These are phyloP conservation scores for Aspergillus pseudonomiae DNA, from an alignment of 2,329 filamentous ascomycete genomes.

Conservation along the genomic window DNA sequence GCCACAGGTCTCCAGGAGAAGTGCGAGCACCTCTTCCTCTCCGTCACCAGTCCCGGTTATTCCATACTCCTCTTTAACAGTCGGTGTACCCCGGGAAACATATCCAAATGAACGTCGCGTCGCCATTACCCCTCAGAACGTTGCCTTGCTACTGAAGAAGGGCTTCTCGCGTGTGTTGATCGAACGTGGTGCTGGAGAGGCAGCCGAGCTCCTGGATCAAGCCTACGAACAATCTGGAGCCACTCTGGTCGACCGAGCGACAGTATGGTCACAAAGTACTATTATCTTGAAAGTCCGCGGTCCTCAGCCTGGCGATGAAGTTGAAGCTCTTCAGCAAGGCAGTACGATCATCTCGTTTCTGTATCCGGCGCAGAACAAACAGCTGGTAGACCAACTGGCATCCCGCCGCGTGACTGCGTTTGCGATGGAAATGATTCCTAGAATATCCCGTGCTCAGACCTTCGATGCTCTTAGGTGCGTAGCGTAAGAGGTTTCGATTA, in stretches of 20 bases:
- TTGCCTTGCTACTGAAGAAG: conserved; percentile 79
- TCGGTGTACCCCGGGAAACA: conserved; percentile 80
- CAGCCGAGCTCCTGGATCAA: conserved; percentile 75
- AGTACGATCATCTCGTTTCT: conserved; percentile 81
- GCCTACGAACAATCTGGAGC: conserved; percentile 79
- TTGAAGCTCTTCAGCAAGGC: conserved; percentile 67
- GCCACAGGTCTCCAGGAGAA: conserved; percentile 21
- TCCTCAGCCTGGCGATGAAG: conserved; percentile 67
- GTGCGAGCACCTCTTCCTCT: conserved; percentile 26
- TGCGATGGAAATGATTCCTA: conserved; percentile 90
- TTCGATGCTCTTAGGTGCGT: conserved; percentile 72
- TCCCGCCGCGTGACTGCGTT: conserved; percentile 73
- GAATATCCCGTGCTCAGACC: conserved; percentile 84
- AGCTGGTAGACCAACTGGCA: conserved; percentile 73
- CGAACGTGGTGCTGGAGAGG: conserved; percentile 76
- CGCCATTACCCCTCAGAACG: conserved; percentile 82
- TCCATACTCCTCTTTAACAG: conserved; percentile 72
- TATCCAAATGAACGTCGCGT: conserved; percentile 79
- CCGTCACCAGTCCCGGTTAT: conserved; percentile 30
- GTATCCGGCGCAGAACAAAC: conserved; percentile 78
- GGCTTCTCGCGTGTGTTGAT: conserved; percentile 77
- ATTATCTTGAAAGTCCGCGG: conserved; percentile 84
- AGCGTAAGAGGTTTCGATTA: neutral
- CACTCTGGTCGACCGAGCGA: conserved; percentile 68
- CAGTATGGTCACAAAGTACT: conserved; percentile 74